Evolutionary conservation across 2,329 filamentous ascomycete genomes (phyloP).

Genomic region (Corynespora cassiicola): DNA sequence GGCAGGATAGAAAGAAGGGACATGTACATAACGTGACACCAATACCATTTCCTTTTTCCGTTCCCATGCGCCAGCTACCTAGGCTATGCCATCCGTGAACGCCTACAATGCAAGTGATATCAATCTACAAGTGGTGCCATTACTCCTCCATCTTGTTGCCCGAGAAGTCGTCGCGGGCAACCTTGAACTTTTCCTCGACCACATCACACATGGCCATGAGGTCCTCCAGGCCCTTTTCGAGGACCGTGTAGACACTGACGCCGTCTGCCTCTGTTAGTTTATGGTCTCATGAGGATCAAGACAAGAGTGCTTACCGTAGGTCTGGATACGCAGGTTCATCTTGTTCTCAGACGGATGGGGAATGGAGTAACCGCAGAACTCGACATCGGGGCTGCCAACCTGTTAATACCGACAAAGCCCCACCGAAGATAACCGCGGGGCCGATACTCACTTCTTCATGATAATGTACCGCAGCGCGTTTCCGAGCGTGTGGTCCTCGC

Average conservation of each 20-base stretch:
- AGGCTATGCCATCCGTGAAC: conserved; percentile 31
- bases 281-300: background rate
- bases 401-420: background rate
- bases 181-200: conserved; percentile 86
- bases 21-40: conserved; percentile 41
- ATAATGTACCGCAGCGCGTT: conserved; percentile 95
- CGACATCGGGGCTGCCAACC: conserved; percentile 78
- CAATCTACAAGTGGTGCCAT: background rate
- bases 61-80: conserved; percentile 31
- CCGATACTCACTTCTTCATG: conserved; percentile 88
- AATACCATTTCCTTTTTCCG: conserved; percentile 46
- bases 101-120: conserved; percentile 36
- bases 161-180: conserved; percentile 68
- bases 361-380: conserved; percentile 98
- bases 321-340: conserved; percentile 98
- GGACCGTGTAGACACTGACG: conserved; percentile 79
- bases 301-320: conserved; percentile 70
- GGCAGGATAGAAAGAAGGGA: conserved; percentile 21
- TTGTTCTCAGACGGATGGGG: conserved; percentile 94
- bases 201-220: conserved; percentile 92
- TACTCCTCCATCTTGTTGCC: conserved; percentile 37
- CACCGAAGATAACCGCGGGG: too few species aligned
- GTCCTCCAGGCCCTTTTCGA: conserved; percentile 89
- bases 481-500: conserved; percentile 93
- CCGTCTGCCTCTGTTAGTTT: conserved; percentile 63